Conservation (phyloP, 2,329 filamentous ascomycete genomes). For the Penicillium olsonii region DNA sequence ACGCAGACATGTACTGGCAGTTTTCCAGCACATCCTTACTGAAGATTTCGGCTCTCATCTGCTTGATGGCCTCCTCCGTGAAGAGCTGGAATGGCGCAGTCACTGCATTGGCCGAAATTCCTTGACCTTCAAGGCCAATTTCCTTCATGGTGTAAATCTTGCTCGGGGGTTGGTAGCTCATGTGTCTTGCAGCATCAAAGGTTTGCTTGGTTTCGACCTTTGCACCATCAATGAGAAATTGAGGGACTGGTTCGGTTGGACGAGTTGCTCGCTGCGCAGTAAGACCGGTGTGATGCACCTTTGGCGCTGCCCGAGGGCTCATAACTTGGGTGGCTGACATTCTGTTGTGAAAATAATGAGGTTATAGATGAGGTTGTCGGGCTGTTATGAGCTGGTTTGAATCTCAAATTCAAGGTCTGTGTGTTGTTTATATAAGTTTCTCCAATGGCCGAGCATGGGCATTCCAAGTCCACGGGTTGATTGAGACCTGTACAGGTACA, state of each 20-base stretch:
- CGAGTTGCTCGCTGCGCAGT: constrained; percentile 11
- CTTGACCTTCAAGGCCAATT: constrained; percentile 47
- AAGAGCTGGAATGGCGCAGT: constrained; percentile 66
- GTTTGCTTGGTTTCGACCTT: constrained; percentile 4
- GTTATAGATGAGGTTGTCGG: too few species aligned
- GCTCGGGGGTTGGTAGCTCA: constrained; percentile 52
- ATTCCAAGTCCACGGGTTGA: too few species aligned
- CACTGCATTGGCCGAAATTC: constrained; percentile 62
- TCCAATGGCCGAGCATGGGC: too few species aligned
- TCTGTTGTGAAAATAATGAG: too few species aligned
- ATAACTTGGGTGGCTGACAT: too few species aligned
- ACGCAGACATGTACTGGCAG: constrained; percentile 60
- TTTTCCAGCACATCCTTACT: constrained; percentile 56
- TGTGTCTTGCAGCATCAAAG: constrained; percentile 57
- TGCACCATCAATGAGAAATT: constrained; percentile 12
- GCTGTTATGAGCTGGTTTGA: too few species aligned
- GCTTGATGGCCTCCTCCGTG: constrained; percentile 58
- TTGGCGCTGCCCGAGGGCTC: too few species aligned
- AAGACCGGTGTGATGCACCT: too few species aligned
- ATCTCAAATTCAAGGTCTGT: too few species aligned
- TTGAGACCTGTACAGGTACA: too few species aligned
- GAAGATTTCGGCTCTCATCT: constrained; percentile 62
- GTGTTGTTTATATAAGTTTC: too few species aligned
- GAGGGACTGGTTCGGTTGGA: constrained; percentile 14
- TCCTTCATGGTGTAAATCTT: constrained; percentile 63